Evolutionary conservation across 805 yeast species (phyloP), one percentile per base, ranked within the genome.

Genomic region (Wickerhamomyces chambardii): DNA sequence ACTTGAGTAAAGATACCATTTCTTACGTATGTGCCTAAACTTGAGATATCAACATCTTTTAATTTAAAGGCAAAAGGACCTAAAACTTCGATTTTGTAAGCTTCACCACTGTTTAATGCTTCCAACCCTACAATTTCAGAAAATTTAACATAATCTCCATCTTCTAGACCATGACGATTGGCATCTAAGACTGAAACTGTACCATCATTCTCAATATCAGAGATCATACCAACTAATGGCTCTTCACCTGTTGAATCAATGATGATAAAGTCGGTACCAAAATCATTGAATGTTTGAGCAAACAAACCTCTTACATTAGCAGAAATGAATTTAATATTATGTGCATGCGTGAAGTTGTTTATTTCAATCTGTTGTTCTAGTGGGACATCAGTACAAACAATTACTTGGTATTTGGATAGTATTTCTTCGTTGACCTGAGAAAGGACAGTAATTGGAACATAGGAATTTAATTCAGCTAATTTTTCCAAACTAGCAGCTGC

Each of bases 41-140:
- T 70, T 17, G 63, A 50, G 1, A 70, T 66, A 36, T 59, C 60
- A 4, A 55, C 49, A 17, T 61, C 53, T 14, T 71, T 75, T 39
- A 90, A 75, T 53, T 75, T 78, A 68, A 84, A 92, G 3, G 97
- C 94, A 54, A 74, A 87, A n/a, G 98, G 98, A 14, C 97, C 98
- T 40, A 83, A 67, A 2, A 87, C 97, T 52, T 78, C 81, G 35
- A 92, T 74, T 53, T 83, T 81, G 54, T 68, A 76, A 14, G 86
- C 71, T 37, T 70, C 61, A 5, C 90, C 95, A 46, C 78, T 78
- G 55, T 89, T 84, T 42, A 86, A 63, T 42, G 69, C 69, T 9
- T 72, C 77, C 53, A 86, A 66, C 28, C 97, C 97, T 51, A 78
- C 73, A 27, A 89, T 80, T 59, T 89, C 97, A 12, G 82, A 54